Evolutionary conservation across 2,329 filamentous ascomycete species (phyloP).

Genomic region (Diaporthe capsici): DNA sequence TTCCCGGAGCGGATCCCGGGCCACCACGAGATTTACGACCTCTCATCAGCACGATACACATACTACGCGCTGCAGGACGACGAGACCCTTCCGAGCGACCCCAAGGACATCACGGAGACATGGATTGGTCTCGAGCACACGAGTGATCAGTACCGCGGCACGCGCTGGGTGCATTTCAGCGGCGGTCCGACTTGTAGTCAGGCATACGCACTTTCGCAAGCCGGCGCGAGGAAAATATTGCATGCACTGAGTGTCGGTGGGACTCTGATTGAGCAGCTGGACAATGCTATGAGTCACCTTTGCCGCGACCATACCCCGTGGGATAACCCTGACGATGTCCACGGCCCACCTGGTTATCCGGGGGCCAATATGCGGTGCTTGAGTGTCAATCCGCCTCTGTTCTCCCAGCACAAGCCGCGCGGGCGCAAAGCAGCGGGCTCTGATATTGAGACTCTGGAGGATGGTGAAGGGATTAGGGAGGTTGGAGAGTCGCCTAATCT

Average conservation of each 20-base stretch:
- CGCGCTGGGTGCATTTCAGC: slow-evolving; percentile 42
- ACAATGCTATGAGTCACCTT: slow-evolving; percentile 39
- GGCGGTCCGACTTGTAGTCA: slow-evolving; percentile 41
- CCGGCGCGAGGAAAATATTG: slow-evolving; percentile 39
- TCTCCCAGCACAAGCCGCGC: slow-evolving; percentile 41
- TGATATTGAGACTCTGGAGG: slow-evolving; percentile 39
- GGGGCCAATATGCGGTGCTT: slow-evolving; percentile 41
- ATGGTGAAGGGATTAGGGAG: slow-evolving; percentile 38
- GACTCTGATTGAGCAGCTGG: slow-evolving; percentile 39
- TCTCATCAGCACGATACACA: slow-evolving; percentile 36
- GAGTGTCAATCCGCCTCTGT: slow-evolving; percentile 39
- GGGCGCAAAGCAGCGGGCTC: slow-evolving; percentile 37
- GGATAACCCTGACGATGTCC: slow-evolving; percentile 32
- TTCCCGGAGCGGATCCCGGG: slow-evolving; percentile 41
- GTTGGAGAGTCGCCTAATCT: slow-evolving; percentile 39
- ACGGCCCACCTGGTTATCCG: slow-evolving; percentile 37
- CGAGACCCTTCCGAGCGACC: slow-evolving; percentile 32
- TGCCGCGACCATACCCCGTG: slow-evolving; percentile 38
- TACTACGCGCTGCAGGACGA: slow-evolving; percentile 40
- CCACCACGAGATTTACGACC: slow-evolving; percentile 39
- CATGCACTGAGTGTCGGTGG: slow-evolving; percentile 39
- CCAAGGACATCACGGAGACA: slow-evolving; percentile 3
- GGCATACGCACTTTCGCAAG: slow-evolving; percentile 39
- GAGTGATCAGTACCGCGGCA: slow-evolving; percentile 23
- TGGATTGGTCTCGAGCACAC: slow-evolving; percentile 40